phyloP scores from a whole-genome alignment of 192 early-diverging fungal genomes.

The Linnemannia schmuckeri region DNA sequence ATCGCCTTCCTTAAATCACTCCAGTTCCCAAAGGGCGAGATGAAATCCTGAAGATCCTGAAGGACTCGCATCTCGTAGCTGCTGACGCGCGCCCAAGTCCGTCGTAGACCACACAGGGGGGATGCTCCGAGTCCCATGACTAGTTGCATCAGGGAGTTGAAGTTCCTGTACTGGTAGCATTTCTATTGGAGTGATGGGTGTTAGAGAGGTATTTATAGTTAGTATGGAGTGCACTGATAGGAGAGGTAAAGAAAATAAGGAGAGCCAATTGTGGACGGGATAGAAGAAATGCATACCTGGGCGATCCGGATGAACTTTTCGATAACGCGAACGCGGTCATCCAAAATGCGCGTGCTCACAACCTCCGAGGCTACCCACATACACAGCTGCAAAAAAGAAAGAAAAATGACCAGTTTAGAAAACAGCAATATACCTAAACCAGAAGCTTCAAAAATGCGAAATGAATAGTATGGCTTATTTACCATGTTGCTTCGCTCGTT shows the following conservation, averaged over 20 bases:
- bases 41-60: constrained; percentile 64
- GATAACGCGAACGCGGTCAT: constrained; percentile 66
- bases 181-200: constrained; percentile 48
- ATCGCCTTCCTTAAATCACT: constrained; percentile 67
- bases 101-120: constrained; percentile 61
- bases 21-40: constrained; percentile 70
- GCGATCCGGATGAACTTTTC: constrained; percentile 76
- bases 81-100: constrained; percentile 66
- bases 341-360: constrained; percentile 54
- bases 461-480: not conserved
- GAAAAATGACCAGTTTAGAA: not conserved
- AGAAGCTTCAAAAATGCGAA: not conserved
- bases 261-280: not conserved
- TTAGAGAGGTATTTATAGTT: not conserved
- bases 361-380: constrained; percentile 74
- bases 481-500: constrained; percentile 49
- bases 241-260: not conserved
- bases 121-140: constrained; percentile 70
- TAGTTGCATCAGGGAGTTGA: constrained; percentile 68
- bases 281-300: constrained; percentile 40
- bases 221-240: not conserved
- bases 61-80: constrained; percentile 59
- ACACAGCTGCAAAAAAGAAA: constrained; percentile 29
- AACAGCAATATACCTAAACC: not conserved
- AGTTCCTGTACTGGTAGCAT: constrained; percentile 69